Conservation (phyloP, 805 yeast species). For the Limtongozyma cylindracea region DNA sequence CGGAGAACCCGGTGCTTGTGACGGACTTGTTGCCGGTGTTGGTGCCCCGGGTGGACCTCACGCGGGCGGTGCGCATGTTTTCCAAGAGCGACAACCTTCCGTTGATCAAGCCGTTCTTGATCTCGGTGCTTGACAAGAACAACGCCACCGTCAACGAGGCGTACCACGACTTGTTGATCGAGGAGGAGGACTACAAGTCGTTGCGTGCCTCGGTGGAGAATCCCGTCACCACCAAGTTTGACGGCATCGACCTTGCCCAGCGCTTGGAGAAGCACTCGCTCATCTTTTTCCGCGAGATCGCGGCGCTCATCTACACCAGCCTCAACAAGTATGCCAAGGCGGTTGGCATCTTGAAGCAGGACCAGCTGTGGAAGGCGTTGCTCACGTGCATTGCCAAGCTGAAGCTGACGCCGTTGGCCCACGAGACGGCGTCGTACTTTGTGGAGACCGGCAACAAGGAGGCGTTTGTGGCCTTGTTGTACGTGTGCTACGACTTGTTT, state of each 20-base stretch:
- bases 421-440: constrained; percentile 71
- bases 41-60: constrained; percentile 75
- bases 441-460: constrained; percentile 95
- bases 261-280: constrained; percentile 80
- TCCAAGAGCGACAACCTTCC: constrained; percentile 91
- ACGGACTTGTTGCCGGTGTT: constrained; percentile 68
- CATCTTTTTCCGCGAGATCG: constrained; percentile 86
- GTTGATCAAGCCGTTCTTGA: constrained; percentile 82
- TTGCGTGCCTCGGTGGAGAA: constrained; percentile 64
- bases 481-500: constrained; percentile 60
- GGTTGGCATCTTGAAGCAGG: constrained; percentile 67
- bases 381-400: constrained; percentile 80
- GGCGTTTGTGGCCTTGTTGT: constrained; percentile 76
- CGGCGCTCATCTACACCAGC: constrained; percentile 82
- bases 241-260: constrained; percentile 75
- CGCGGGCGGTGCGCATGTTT: constrained; percentile 87
- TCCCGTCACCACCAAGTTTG: constrained; percentile 65
- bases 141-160: constrained; percentile 82
- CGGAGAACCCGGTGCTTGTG: constrained; percentile 75
- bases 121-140: constrained; percentile 77
- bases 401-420: constrained; percentile 55
- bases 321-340: constrained; percentile 87
- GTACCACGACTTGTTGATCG: constrained; percentile 83
- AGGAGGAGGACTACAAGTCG: constrained; percentile 89
- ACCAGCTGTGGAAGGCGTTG: constrained; percentile 87